These are phyloP conservation scores for Coelastrella sp. DNA, from an alignment of 139 green algal species.

Conservation along the genomic window DNA sequence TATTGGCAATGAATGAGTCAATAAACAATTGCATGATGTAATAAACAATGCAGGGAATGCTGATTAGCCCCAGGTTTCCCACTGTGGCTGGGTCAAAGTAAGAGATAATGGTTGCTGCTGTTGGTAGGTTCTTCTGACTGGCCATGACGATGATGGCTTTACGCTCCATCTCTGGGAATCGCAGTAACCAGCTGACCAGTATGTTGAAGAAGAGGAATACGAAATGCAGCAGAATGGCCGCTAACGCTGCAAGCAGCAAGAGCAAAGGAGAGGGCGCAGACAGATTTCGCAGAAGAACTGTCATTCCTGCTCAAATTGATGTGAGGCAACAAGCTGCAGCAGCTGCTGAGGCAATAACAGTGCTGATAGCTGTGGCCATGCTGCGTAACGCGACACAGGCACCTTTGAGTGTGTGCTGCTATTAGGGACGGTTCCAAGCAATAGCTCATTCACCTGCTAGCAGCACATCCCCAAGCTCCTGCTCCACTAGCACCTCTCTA, in stretches of 20 bases:
- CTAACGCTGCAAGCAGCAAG: conserved; percentile 59
- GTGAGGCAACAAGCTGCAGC: not conserved
- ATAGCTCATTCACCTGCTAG: conserved; percentile 37
- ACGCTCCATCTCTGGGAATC: conserved; percentile 62
- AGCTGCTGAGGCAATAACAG: not conserved
- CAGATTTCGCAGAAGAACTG: no score
- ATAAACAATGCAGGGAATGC: conserved; percentile 84
- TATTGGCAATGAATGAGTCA: conserved; percentile 70
- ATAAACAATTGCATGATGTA: conserved; percentile 84
- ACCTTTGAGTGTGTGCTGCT: not conserved
- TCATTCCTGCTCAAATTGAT: no score
- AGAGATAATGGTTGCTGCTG: conserved; percentile 59
- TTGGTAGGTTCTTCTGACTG: conserved; percentile 69
- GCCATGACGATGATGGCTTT: conserved; percentile 71
- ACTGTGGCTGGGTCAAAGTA: conserved; percentile 57
- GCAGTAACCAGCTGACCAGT: conserved; percentile 54
- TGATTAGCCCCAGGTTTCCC: conserved; percentile 72
- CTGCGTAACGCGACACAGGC: no score
- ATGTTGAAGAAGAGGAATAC: conserved; percentile 71
- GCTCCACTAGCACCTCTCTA: conserved; percentile 62
- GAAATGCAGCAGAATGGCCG: conserved; percentile 63
- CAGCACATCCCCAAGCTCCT: conserved; percentile 70
- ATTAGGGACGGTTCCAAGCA: not conserved
- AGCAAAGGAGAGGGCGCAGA: not conserved
- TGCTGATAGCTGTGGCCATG: no score